These are phyloP conservation scores for Gossypium turneri DNA, from an alignment of 345 rosid genomes.

Conservation along the genomic window DNA sequence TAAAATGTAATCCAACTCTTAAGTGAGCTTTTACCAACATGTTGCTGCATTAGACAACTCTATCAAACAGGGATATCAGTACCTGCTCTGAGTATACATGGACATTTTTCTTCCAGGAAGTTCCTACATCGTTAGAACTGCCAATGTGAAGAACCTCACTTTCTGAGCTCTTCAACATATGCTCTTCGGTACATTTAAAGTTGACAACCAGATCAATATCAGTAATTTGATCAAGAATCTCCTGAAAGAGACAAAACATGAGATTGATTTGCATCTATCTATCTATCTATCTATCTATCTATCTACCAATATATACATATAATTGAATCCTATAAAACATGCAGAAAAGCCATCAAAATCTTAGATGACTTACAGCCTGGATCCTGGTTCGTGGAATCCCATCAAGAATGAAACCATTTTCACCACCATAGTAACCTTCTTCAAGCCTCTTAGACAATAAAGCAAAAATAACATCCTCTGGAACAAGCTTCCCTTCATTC, in stretches of 20 bases:
- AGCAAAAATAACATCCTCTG: slow-evolving; percentile 68
- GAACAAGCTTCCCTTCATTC: slow-evolving; percentile 68
- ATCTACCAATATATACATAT: background rate
- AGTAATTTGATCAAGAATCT: slow-evolving; percentile 75
- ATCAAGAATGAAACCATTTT: slow-evolving; percentile 89
- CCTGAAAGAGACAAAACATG: slow-evolving; percentile 40
- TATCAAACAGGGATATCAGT: slow-evolving; percentile 12
- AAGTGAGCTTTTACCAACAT: no score
- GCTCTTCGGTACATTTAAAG: slow-evolving; percentile 56
- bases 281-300: no score
- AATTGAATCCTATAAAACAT: background rate
- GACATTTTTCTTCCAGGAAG: slow-evolving; percentile 43
- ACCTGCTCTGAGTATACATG: slow-evolving; percentile 62
- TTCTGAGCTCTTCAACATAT: slow-evolving; percentile 29
- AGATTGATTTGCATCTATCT: background rate
- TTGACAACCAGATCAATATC: slow-evolving; percentile 86
- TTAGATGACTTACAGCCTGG: slow-evolving; percentile 61
- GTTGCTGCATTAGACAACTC: background rate
- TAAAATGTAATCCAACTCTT: no score
- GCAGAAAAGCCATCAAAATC: background rate
- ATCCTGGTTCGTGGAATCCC: slow-evolving; percentile 81
- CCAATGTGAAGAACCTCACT: slow-evolving; percentile 25
- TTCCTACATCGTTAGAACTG: slow-evolving; percentile 34
- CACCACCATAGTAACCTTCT: slow-evolving; percentile 73
- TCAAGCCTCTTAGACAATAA: slow-evolving; percentile 81